Conservation (phyloP, 352 stramenopile genomes). For the Thalassiosira delicatula region DNA sequence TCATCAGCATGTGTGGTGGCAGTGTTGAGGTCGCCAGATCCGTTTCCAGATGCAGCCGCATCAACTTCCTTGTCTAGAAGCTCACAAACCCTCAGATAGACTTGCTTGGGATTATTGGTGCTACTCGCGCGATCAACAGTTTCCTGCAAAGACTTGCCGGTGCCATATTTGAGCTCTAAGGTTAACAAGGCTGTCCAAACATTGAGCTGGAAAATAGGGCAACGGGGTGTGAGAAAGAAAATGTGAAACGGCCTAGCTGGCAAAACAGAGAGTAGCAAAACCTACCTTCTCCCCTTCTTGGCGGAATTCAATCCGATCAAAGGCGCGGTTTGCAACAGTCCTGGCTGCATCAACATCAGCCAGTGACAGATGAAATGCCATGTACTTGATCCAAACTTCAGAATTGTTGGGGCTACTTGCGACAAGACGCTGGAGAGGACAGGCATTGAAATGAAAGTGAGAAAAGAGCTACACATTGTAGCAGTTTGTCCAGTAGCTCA, state of each 20-base stretch:
- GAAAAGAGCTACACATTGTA: too few species aligned
- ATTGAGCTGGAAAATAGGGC: conserved; percentile 85
- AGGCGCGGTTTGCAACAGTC: conserved; percentile 91
- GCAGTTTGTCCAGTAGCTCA: too few species aligned
- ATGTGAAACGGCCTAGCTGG: not conserved
- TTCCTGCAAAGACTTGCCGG: conserved; percentile 88
- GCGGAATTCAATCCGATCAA: conserved; percentile 93
- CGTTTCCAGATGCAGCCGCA: conserved; percentile 79
- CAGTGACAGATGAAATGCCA: conserved; percentile 95
- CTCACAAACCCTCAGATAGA: conserved; percentile 94
- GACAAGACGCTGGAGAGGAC: conserved; percentile 91
- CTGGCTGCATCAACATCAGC: conserved; percentile 92
- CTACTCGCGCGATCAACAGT: conserved; percentile 91
- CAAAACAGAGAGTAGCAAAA: not conserved
- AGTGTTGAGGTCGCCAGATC: conserved; percentile 58
- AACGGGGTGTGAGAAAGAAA: conserved; percentile 3
- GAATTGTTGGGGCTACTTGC: conserved; percentile 93
- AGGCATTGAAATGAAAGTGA: too few species aligned
- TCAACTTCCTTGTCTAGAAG: conserved; percentile 82
- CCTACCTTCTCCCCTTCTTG: conserved; percentile 92
- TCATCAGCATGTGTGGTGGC: conserved; percentile 73
- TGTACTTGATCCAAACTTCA: conserved; percentile 97
- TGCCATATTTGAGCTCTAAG: conserved; percentile 95
- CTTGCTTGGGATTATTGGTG: conserved; percentile 94
- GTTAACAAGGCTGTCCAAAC: conserved; percentile 95